Evolutionary conservation across 495 filamentous ascomycete genomes (phyloP).

Genomic region (Haplographium delicatum): DNA sequence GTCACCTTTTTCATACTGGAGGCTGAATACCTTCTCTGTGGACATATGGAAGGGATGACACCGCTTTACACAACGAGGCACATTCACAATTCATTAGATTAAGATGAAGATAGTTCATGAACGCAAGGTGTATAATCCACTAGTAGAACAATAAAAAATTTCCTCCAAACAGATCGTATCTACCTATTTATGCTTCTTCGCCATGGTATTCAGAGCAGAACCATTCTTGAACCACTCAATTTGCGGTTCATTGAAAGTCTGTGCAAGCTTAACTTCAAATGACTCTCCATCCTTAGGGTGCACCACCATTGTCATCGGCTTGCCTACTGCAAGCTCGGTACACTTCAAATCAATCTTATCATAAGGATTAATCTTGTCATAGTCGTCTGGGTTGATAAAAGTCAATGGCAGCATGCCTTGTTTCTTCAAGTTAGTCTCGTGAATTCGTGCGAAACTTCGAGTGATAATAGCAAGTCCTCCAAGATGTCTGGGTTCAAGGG

Average conservation of each 20-base stretch:
- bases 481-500: slow-evolving; percentile 94
- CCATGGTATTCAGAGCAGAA: slow-evolving; percentile 55
- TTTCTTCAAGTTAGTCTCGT: slow-evolving; percentile 99
- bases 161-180: too few relatives aligned
- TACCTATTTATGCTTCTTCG: background rate
- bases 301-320: slow-evolving; percentile 87
- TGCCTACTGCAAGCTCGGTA: slow-evolving; percentile 88
- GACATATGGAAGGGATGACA: too few relatives aligned
- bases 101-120: too few relatives aligned
- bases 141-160: too few relatives aligned
- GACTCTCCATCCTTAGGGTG: slow-evolving; percentile 78
- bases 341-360: slow-evolving; percentile 87
- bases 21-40: too few relatives aligned
- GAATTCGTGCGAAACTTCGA: slow-evolving; percentile 95
- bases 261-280: slow-evolving; percentile 78
- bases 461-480: slow-evolving; percentile 97
- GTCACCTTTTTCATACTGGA: too few relatives aligned
- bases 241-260: slow-evolving; percentile 97
- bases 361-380: slow-evolving; percentile 91
- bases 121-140: too few relatives aligned
- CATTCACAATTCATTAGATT: too few relatives aligned
- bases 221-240: slow-evolving; percentile 99
- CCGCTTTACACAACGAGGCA: too few relatives aligned
- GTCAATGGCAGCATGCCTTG: slow-evolving; percentile 99
- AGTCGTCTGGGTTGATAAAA: slow-evolving; percentile 91